Evolutionary conservation across 352 stramenopile species (phyloP).

Genomic region (Pythium dissotocum): DNA sequence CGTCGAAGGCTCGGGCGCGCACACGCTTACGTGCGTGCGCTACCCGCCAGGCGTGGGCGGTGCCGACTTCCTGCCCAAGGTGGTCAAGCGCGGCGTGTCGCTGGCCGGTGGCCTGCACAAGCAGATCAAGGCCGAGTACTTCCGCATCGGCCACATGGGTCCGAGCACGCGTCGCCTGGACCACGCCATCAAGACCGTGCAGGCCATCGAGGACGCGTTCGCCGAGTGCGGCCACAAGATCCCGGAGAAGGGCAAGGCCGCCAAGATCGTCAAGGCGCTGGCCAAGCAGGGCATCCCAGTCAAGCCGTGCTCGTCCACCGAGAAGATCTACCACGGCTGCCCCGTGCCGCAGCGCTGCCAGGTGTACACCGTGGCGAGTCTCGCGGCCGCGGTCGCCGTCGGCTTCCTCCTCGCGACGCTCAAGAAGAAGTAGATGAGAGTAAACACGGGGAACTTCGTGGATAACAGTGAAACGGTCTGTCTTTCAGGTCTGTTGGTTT

Average conservation of each 20-base stretch:
- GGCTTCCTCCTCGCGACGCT: conserved; percentile 55
- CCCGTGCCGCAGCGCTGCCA: conserved; percentile 71
- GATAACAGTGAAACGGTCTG: no score
- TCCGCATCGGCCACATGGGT: conserved; percentile 85
- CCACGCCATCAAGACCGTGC: conserved; percentile 71
- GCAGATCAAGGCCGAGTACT: conserved; percentile 85
- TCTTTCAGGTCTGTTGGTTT: no score
- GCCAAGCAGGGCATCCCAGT: conserved; percentile 45
- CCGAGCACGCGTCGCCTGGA: conserved; percentile 73
- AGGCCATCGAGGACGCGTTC: conserved; percentile 70
- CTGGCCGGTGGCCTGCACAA: conserved; percentile 75
- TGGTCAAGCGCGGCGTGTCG: conserved; percentile 68
- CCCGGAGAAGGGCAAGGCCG: conserved; percentile 52
- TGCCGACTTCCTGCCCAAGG: conserved; percentile 73
- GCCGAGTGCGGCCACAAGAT: conserved; percentile 72
- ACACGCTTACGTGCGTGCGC: conserved; percentile 76
- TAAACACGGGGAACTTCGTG: conserved; percentile 5
- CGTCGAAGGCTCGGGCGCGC: conserved; percentile 43
- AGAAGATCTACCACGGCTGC: conserved; percentile 50
- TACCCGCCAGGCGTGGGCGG: conserved; percentile 66
- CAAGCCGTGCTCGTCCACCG: conserved; percentile 46
- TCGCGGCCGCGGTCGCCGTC: conserved; percentile 57
- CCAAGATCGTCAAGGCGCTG: conserved; percentile 60
- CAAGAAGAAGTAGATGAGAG: conserved; percentile 41
- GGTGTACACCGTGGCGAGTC: conserved; percentile 58